Percentiles rank a stretch among this genome's conserved stretches.
Conservation (phyloP, 352 stramenopile genomes). For the Phytophthora rubi region DNA sequence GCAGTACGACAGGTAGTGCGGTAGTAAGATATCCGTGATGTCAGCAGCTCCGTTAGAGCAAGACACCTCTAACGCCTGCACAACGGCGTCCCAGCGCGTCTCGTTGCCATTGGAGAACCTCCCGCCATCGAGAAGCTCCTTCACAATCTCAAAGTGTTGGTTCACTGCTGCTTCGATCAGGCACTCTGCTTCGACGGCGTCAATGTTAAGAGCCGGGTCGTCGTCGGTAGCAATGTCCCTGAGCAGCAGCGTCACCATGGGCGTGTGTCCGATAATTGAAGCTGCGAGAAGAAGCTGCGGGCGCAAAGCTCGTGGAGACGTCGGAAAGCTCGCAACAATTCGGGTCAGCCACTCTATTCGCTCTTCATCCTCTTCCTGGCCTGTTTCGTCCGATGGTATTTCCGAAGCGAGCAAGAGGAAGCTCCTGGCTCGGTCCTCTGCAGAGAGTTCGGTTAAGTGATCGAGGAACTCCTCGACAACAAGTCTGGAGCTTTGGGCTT, state of each 20-base stretch:
- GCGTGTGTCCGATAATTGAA: constrained; percentile 22
- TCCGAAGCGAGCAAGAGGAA: constrained; percentile 32
- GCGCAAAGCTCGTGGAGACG: constrained; percentile 11
- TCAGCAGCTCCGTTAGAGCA: constrained; percentile 24
- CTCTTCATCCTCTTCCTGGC: constrained; percentile 4
- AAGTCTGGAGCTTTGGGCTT: neutral
- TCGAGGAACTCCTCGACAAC: constrained; percentile 26
- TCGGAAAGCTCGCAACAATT: constrained; percentile 21
- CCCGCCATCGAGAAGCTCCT: constrained; percentile 9
- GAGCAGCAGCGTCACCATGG: constrained; percentile 26
- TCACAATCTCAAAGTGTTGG: constrained; percentile 14
- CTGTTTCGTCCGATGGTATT: neutral
- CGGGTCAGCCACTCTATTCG: constrained; percentile 10
- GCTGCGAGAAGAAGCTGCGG: constrained; percentile 29
- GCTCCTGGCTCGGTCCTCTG: constrained; percentile 32
- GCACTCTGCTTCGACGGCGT: constrained; percentile 23
- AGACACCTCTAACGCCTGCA: constrained; percentile 25
- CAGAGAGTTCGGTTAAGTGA: constrained; percentile 19
- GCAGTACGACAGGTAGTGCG: constrained; percentile 28
- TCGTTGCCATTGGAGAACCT: constrained; percentile 26
- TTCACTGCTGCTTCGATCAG: constrained; percentile 29
- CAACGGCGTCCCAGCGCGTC: constrained; percentile 15
- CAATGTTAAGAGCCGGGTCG: constrained; percentile 7
- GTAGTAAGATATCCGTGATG: constrained; percentile 27
- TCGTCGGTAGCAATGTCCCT: constrained; percentile 15